These are phyloP conservation scores for Candida coquimbonensis DNA, from an alignment of 805 yeast species.

Conservation along the genomic window DNA sequence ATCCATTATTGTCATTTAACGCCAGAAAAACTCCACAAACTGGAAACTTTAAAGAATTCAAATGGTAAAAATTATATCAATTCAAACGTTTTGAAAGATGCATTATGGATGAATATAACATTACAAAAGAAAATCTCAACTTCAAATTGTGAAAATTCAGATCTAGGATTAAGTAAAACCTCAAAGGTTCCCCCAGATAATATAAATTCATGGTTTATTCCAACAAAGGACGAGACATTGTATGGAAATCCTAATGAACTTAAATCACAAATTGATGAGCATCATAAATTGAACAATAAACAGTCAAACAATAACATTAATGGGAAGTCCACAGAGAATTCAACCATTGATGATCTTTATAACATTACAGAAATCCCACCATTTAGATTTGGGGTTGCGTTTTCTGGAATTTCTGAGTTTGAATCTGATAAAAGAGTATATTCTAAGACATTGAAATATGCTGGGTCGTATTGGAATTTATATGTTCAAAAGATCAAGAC, in stretches of 20 bases:
- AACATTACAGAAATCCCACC: slow-evolving; percentile 44
- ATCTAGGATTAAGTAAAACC: slow-evolving; percentile 23
- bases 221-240: slow-evolving; percentile 40
- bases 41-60: slow-evolving; percentile 33
- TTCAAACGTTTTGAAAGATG: slow-evolving; percentile 34
- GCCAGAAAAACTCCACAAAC: slow-evolving; percentile 37
- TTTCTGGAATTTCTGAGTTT: slow-evolving; percentile 39
- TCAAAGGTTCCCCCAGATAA: slow-evolving; percentile 25
- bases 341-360: slow-evolving; percentile 11
- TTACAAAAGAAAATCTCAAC: slow-evolving; percentile 34
- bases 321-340: slow-evolving; percentile 18
- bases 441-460: slow-evolving; percentile 48
- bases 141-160: slow-evolving; percentile 20
- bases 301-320: slow-evolving; percentile 4
- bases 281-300: slow-evolving; percentile 11
- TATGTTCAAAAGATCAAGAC: slow-evolving; percentile 43
- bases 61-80: slow-evolving; percentile 33
- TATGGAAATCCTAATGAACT: slow-evolving; percentile 37
- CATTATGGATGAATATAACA: slow-evolving; percentile 42
- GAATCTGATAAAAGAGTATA: slow-evolving; percentile 41
- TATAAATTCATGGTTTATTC: slow-evolving; percentile 32
- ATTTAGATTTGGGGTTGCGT: slow-evolving; percentile 46
- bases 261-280: slow-evolving; percentile 22
- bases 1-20: slow-evolving; percentile 43
- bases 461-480: slow-evolving; percentile 55